phyloP scores from a whole-genome alignment of 805 yeast species.

The Saccharomycopsis guyanensis region DNA sequence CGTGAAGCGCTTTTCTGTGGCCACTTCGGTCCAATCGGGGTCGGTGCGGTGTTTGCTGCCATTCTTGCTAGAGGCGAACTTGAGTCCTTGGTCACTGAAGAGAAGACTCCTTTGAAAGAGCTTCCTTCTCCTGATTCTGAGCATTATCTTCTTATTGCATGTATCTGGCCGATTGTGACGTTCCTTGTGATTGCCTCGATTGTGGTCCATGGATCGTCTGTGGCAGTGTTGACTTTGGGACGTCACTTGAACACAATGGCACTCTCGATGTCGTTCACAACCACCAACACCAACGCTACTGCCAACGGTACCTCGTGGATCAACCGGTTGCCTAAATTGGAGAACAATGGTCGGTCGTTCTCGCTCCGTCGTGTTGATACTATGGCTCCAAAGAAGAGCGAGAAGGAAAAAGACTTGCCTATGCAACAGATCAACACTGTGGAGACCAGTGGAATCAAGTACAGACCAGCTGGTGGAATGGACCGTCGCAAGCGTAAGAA shows the following conservation, averaged over 20 bases:
- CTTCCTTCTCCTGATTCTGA: constrained; percentile 41
- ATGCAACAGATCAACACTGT: constrained; percentile 22
- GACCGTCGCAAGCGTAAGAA: constrained; percentile 38
- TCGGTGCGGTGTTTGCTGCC: constrained; percentile 83
- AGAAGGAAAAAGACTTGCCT: constrained; percentile 17
- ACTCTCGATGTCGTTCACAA: constrained; percentile 82
- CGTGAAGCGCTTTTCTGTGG: constrained; percentile 92
- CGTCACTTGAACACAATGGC: constrained; percentile 87
- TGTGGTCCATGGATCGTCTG: constrained; percentile 86
- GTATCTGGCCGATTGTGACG: constrained; percentile 78
- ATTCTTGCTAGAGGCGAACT: constrained; percentile 68
- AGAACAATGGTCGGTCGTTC: constrained; percentile 61
- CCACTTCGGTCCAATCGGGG: constrained; percentile 95
- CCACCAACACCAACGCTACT: constrained; percentile 48
- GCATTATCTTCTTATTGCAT: constrained; percentile 51
- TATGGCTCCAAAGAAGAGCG: constrained; percentile 29
- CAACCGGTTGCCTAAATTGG: constrained; percentile 74
- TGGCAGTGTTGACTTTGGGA: constrained; percentile 71
- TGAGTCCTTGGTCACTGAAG: constrained; percentile 43
- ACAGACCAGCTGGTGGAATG: constrained; percentile 71
- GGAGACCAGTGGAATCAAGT: constrained; percentile 58
- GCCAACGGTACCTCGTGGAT: constrained; percentile 65
- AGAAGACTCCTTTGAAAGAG: constrained; percentile 48
- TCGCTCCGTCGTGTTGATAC: constrained; percentile 83
- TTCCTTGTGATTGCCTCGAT: constrained; percentile 77